Evolutionary conservation across 2,329 filamentous ascomycete species (phyloP), one percentile per base, ranked within the genome.

Genomic region (Ophiostoma piceae): DNA sequence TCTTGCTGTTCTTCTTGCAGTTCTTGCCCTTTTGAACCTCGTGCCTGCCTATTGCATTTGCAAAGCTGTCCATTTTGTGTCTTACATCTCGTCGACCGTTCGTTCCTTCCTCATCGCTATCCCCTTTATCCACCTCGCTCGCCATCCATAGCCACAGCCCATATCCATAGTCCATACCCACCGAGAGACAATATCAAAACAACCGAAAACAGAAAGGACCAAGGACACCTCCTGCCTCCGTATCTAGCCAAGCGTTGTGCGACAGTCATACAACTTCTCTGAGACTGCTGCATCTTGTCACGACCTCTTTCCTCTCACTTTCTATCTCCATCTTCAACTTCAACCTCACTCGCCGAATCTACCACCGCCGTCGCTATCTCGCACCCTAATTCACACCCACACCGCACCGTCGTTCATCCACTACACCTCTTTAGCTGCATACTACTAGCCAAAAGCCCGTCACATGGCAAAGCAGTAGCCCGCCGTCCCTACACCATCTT

Each of bases 391-490:
- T 14, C 57, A 32, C 26, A 16, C 14, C 22, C 57, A 62, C 57
- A 62, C 51, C 51, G 22, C 22, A 16, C 26, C 14, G 14, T 35
- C n/a, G 12, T 62, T 35, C 54, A 32, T 60, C 51, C 51, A 62
- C 26, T 16, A 65, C 60, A 43, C 37, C 66, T 66, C 43, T 43
- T 29, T 60, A 66, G 66, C 37, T 67, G 66, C 69, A 67, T 66
- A 68, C 43, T 57, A 68, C 66, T 57, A 57, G 51, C 51, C 51
- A 57, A 54, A 66, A 68, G 41, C 57, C 51, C 32, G 66, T 70
- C 69, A 70, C 66, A 68, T 70, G 66, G 66, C 66, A 68, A 41
- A 37, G 66, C 32, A 19, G 57, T 68, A 60, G 43, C 22, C 43
- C 57, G 54, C 65, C 67, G 62, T 65, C 8, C 54, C 65, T 39